Percentiles rank a stretch among this genome's conserved stretches.
Conservation (phyloP, 768 basidiomycete genomes). For the Rhizopogon vulgaris region DNA sequence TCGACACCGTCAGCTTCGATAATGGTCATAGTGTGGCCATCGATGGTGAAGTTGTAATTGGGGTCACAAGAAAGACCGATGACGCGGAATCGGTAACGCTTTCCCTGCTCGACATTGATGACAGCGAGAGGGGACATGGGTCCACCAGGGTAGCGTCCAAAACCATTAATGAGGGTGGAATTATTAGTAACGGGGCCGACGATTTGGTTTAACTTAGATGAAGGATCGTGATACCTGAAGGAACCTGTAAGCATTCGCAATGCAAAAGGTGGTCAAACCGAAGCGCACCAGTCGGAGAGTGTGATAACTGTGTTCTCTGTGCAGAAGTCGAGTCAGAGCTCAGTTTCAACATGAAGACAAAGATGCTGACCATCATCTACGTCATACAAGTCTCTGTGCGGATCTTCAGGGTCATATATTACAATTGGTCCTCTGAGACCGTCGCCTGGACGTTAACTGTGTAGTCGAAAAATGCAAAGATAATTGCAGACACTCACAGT, state of each 20-base stretch:
- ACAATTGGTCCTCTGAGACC: slow-evolving; percentile 37
- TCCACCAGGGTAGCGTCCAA: slow-evolving; percentile 32
- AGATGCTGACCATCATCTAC: slow-evolving; percentile 35
- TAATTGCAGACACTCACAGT: slow-evolving; percentile 31
- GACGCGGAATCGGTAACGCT: slow-evolving; percentile 35
- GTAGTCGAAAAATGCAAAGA: not conserved
- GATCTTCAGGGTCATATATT: slow-evolving; percentile 42
- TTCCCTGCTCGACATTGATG: slow-evolving; percentile 31
- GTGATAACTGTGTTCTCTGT: slow-evolving; percentile 38
- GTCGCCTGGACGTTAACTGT: slow-evolving; percentile 13
- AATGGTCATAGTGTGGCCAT: slow-evolving; percentile 31
- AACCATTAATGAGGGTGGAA: slow-evolving; percentile 40
- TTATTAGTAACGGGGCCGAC: slow-evolving; percentile 19
- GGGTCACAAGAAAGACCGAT: slow-evolving; percentile 29
- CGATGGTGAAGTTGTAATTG: slow-evolving; percentile 28
- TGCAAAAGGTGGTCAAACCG: not conserved
- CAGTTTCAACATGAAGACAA: not conserved
- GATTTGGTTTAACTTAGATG: slow-evolving; percentile 6
- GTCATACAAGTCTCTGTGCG: slow-evolving; percentile 35
- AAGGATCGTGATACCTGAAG: slow-evolving; percentile 23
- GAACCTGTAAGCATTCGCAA: not conserved
- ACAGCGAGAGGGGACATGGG: slow-evolving; percentile 30
- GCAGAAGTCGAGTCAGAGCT: not conserved
- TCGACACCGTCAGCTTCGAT: slow-evolving; percentile 40
- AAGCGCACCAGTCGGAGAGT: slow-evolving; percentile 38